Evolutionary conservation across 1,139 yeast genomes (phyloP), one percentile per base, ranked within the genome.

Genomic region (Pichia sp.): DNA sequence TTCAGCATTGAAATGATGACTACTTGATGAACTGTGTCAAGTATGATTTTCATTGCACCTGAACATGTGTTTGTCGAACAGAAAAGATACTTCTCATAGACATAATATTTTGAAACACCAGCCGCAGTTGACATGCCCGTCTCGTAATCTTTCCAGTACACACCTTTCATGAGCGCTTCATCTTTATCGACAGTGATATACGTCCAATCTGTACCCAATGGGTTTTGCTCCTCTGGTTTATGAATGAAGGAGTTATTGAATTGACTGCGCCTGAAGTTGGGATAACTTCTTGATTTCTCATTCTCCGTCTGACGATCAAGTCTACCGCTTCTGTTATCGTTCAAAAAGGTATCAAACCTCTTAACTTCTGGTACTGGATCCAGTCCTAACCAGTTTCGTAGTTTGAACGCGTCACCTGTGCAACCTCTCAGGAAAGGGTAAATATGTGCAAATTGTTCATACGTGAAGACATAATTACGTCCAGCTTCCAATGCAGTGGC

Each of bases 1-100:
- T 29, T 30, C 1, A 32, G 25, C 17, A 16, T 24, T 10, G 36
- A 30, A 1, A 44, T 26, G 8, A 39, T 27, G 6, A 44, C 37
- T 10, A 41, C 22, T 12, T 41, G 27, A 29, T 44, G 42, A 25
- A 37, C 20, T 9, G 35, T 28, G 30, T 44, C 47, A 5, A 44
- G n/a, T 8, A 40, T 21, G 3, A 44, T 35, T 18, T 33, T 27
- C 18, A 33, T 21, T 11, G 32, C 9, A 6, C 40, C 47, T 1
- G 47, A 41, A 30, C 47, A 44, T 11, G 17, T 9, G 14, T 14
- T 10, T 6, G 29, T 21, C 4, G 35, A 24, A 21, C 46, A 43
- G 15, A 23, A 28, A 5, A 35, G 17, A 22, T 19, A 26, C 9
- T 35, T 37, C 17, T 40, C 44, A 29, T 30, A 41, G 19, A 41